A percentile compares a stretch with the other conserved stretches of the same genome.
These are phyloP conservation scores for Apiospora sp. DNA, from an alignment of 2,329 filamentous ascomycete genomes.

Conservation along the genomic window DNA sequence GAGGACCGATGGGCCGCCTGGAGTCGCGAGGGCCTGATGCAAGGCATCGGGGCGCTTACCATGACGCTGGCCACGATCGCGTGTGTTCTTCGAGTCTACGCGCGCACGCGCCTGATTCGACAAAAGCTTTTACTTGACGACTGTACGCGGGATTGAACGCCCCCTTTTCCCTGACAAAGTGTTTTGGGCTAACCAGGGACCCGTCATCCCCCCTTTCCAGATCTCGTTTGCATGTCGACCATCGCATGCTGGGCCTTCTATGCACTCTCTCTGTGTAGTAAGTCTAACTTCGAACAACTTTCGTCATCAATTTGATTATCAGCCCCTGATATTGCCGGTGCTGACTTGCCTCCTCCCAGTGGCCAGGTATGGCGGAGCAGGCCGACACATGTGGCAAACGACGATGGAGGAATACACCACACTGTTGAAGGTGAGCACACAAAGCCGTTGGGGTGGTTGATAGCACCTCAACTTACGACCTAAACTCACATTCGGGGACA, in stretches of 20 bases:
- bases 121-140: neutral
- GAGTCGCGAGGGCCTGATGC: neutral
- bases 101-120: neutral
- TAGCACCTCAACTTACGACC: too few relatives aligned
- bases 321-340: neutral
- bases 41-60: neutral
- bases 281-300: neutral
- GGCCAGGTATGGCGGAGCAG: constrained; percentile 1
- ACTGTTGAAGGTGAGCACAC: neutral
- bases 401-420: neutral
- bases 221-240: neutral
- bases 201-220: neutral
- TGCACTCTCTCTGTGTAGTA: neutral
- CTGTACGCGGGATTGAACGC: neutral
- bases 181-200: neutral
- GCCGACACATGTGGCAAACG: constrained; percentile 3
- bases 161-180: neutral
- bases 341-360: neutral
- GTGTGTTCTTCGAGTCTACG: neutral
- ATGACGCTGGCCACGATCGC: constrained; percentile 3
- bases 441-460: too few relatives aligned
- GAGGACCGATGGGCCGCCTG: neutral
- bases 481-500: neutral
- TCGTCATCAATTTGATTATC: neutral
- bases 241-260: constrained; percentile 1